A percentile compares a stretch with the other conserved stretches of the same genome.
phyloP scores from a whole-genome alignment of 208 protist genomes.

The Trypanosoma avium region DNA sequence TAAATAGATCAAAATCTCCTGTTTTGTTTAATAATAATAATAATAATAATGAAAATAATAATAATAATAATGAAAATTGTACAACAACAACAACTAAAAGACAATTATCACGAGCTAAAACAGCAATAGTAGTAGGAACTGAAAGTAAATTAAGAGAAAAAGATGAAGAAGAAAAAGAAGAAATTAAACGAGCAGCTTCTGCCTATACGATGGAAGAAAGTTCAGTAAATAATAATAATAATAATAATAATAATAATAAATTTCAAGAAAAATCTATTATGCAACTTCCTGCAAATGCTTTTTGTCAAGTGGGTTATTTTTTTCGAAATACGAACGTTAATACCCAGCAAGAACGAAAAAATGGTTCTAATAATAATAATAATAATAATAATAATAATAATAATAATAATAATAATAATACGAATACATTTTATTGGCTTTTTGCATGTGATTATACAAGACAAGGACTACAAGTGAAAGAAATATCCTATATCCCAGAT shows the following conservation, averaged over 20 bases:
- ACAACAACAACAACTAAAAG: background rate
- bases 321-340: background rate
- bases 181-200: too few species aligned
- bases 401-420: constrained; percentile 1
- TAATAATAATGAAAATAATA: constrained; percentile 2
- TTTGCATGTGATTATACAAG: constrained; percentile 17
- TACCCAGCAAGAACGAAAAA: background rate
- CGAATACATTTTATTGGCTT: constrained; percentile 16
- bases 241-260: background rate
- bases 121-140: too few species aligned
- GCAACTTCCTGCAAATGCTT: constrained; percentile 13
- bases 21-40: background rate
- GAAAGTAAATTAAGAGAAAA: too few species aligned
- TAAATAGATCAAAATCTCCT: background rate
- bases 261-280: background rate
- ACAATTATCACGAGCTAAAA: too few species aligned
- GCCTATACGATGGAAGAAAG: background rate
- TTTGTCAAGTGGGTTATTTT: constrained; percentile 22
- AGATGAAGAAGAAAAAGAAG: too few species aligned
- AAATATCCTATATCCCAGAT: constrained; percentile 9
- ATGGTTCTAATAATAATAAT: background rate
- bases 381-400: background rate
- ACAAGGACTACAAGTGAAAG: constrained; percentile 19
- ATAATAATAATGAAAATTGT: background rate
- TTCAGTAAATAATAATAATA: background rate